phyloP scores from a whole-genome alignment of 331 rosid genomes.

The Rhamnella rubrinervis region DNA sequence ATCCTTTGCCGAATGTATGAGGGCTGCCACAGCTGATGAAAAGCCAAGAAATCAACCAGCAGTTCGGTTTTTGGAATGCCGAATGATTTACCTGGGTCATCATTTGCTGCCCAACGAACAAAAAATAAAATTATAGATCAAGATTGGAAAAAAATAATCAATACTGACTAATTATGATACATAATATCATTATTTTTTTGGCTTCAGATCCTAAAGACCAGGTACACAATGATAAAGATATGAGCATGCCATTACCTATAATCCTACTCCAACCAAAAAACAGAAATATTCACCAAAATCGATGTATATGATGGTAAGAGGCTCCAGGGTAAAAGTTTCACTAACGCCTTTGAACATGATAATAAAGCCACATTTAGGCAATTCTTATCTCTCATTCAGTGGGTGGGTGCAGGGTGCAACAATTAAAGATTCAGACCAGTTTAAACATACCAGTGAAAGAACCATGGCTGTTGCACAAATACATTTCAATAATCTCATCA shows the following conservation, averaged over 20 bases:
- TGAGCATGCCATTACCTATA: neutral
- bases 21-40: slow-evolving; percentile 79
- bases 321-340: neutral
- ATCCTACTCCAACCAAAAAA: neutral
- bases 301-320: neutral
- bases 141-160: slow-evolving; percentile 7
- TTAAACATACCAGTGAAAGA: slow-evolving; percentile 47
- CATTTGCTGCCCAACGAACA: slow-evolving; percentile 40
- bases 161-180: too few species aligned
- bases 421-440: neutral
- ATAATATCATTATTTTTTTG: neutral
- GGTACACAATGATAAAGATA: neutral
- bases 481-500: slow-evolving; percentile 64
- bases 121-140: slow-evolving; percentile 15
- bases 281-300: neutral
- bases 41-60: slow-evolving; percentile 62
- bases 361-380: neutral
- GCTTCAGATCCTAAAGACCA: neutral
- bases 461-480: slow-evolving; percentile 60
- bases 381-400: neutral
- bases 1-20: slow-evolving; percentile 60
- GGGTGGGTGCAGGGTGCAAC: neutral
- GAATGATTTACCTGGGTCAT: slow-evolving; percentile 57
- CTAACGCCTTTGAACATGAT: neutral
- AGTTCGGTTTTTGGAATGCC: slow-evolving; percentile 59